Evolutionary conservation across 2,329 filamentous ascomycete species (phyloP), one percentile per base, ranked within the genome.

Genomic region (Sporothrix pseudoabietina): DNA sequence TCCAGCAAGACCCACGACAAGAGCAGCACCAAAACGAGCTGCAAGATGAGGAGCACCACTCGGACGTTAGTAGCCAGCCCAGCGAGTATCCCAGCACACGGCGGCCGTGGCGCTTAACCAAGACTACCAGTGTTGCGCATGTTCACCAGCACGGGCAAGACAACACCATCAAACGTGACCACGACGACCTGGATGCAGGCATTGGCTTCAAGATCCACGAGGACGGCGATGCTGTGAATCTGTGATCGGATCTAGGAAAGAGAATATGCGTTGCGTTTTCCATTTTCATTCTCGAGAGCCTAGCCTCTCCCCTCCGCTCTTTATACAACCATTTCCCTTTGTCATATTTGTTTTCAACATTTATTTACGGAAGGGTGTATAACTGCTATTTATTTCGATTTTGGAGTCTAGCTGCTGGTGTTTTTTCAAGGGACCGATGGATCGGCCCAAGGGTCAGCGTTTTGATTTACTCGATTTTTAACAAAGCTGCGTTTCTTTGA

Each of bases 21-120:
- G 47, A 35, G n/a, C 57, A 68, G 52, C 30, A 10, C 9, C 52
- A 41, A 26, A 47, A 52, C 4, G 65, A 52, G 65, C 65, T 26
- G 66, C 44, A 72, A 44, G 71, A 59, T 9, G 49, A 68, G 6
- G 71, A 72, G 35, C 32, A 71, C 12, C 76, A 22, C 57, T 83
- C 81, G 71, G 80, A 83, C 55, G 77, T 75, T 44, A 88, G 86
- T 77, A 87, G 86, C 78, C 82, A 84, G 76, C 87, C 87, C 1
- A 87, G 84, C 22, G 87, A 89, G 77, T 89, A 89, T 76, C 84
- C 86, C 6, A 87, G 84, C 77, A 87, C 84, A 14, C 84, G 86
- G 74, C 81, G 79, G 19, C 80, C 81, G 9, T 85, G 82, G 82
- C 75, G 77, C 26, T 39, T 22, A 59, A 12, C 52, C 10, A 54